Conservation (phyloP, 768 basidiomycete species). For the Fistulinella prunicolor region DNA sequence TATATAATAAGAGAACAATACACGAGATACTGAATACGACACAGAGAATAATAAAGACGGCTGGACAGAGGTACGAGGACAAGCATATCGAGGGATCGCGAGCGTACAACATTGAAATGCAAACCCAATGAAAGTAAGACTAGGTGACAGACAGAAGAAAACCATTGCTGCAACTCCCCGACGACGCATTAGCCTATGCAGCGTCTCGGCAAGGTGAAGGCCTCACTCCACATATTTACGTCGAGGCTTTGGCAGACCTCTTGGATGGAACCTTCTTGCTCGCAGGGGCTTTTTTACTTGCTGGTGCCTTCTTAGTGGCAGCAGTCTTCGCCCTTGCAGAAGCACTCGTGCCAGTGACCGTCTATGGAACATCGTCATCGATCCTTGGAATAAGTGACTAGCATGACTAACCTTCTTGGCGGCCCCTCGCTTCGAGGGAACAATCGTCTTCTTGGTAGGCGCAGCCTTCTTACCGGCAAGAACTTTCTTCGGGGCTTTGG, state of each 20-base stretch:
- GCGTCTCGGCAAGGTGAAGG: neutral
- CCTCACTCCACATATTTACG: conserved; percentile 6
- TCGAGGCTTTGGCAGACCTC: conserved; percentile 18
- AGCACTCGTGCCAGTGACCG: conserved; percentile 48
- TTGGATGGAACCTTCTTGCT: conserved; percentile 25
- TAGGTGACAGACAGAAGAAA: neutral
- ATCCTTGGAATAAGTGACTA: neutral
- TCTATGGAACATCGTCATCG: conserved; percentile 33
- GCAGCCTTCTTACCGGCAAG: conserved; percentile 32
- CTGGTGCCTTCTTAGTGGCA: conserved; percentile 33
- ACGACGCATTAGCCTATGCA: neutral
- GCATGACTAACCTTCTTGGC: conserved; percentile 58
- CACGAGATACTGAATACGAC: conserved; percentile 30
- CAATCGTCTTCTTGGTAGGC: conserved; percentile 39
- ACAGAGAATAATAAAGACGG: conserved; percentile 22
- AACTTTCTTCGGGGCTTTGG: conserved; percentile 33
- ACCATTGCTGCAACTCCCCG: no score
- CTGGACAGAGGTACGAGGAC: conserved; percentile 9
- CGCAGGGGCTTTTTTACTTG: conserved; percentile 26
- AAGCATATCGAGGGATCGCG: conserved; percentile 31
- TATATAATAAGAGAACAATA: conserved; percentile 24
- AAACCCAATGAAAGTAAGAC: conserved; percentile 10
- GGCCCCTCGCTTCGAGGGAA: conserved; percentile 46
- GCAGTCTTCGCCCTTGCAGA: conserved; percentile 33
- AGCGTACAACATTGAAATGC: conserved; percentile 23